Conservation (phyloP, 2,329 filamentous ascomycete genomes). For the Aspergillus vadensis region DNA sequence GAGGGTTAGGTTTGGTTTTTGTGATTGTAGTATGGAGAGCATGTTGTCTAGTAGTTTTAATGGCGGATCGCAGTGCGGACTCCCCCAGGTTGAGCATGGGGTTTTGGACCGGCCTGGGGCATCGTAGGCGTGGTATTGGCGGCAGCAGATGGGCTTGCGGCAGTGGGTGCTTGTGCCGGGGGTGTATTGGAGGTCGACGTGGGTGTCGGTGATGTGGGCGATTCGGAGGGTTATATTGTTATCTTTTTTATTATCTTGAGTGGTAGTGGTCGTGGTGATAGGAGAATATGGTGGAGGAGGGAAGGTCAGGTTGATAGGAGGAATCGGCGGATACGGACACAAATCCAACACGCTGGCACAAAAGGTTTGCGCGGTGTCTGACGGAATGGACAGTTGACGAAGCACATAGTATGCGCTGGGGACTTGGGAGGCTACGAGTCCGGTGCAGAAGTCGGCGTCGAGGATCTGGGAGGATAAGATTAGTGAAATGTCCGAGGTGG, state of each 20-base stretch:
- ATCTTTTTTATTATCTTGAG: too few relatives aligned
- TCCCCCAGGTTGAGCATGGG: constrained; percentile 57
- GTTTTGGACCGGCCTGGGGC: constrained; percentile 51
- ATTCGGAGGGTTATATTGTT: constrained; percentile 47
- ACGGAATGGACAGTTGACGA: constrained; percentile 51
- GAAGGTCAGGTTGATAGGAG: constrained; percentile 49
- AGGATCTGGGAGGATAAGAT: constrained; percentile 40
- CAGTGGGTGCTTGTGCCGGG: constrained; percentile 58
- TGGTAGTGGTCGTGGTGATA: not conserved
- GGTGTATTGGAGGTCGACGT: constrained; percentile 59
- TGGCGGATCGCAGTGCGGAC: constrained; percentile 58
- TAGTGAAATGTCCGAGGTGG: not conserved
- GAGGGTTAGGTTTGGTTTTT: constrained; percentile 54
- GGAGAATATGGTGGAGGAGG: constrained; percentile 43
- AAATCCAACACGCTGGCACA: constrained; percentile 58
- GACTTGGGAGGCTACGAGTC: constrained; percentile 55
- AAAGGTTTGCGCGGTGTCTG: constrained; percentile 54
- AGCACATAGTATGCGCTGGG: constrained; percentile 56
- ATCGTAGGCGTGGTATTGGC: constrained; percentile 52
- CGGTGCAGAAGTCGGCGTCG: constrained; percentile 59
- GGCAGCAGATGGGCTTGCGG: constrained; percentile 62
- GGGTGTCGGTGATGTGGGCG: constrained; percentile 63
- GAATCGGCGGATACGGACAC: constrained; percentile 54
- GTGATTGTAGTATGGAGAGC: constrained; percentile 42
- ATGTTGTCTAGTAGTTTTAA: constrained; percentile 57